Base-by-base conservation (phyloP, 2,329 filamentous ascomycete species). In the Trichoderma citrinoviride region DNA sequence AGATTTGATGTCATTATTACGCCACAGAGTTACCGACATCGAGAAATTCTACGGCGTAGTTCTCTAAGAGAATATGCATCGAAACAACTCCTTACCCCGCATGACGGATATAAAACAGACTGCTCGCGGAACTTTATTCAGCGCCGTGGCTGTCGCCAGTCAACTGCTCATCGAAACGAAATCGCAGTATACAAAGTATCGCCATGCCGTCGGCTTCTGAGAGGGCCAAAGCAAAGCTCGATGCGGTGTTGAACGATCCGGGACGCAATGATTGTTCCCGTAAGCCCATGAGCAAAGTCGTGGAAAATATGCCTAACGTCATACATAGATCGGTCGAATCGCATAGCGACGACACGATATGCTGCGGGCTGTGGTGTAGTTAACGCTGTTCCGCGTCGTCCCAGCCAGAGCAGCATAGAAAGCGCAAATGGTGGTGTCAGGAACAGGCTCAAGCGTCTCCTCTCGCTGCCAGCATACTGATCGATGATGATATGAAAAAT, bases 281-380 rank as follows among this genome's bases (percentile, higher is more conserved):
- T 61, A 61, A 61, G 58, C 47, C n/a, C 47, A 25, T 44, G 21
- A 10, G 15, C 47, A 14, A n/a, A 10, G 6, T 23, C 37, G 19
- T n/a, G 15, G 14, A 53, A 53, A 23, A 43, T 37, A 53, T 43
- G n/a, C 46, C 58, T 61, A 61, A 61, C 58, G 41, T 6, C 33
- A 10, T 53, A 15, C 25, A 43, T 44, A 61, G 58, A 61, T 53
- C 58, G 49, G 23, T 53, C 49, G 49, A 61, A 61, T 53, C 58
- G 58, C 47, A 44, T 44, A 53, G 58, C 58, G 37, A 61, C 58
- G 58, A 61, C 58, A 52, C 58, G 58, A 33, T 53, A 61, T 49
- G 58, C 47, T 44, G 14, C 58, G 12, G 58, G 58, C 14, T 61
- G 58, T 27, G 58, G 58, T 7, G 47, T 61, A 10, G 58, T 61